phyloP scores from a whole-genome alignment of 495 filamentous ascomycete species.

The Aspergillus panamensis region DNA sequence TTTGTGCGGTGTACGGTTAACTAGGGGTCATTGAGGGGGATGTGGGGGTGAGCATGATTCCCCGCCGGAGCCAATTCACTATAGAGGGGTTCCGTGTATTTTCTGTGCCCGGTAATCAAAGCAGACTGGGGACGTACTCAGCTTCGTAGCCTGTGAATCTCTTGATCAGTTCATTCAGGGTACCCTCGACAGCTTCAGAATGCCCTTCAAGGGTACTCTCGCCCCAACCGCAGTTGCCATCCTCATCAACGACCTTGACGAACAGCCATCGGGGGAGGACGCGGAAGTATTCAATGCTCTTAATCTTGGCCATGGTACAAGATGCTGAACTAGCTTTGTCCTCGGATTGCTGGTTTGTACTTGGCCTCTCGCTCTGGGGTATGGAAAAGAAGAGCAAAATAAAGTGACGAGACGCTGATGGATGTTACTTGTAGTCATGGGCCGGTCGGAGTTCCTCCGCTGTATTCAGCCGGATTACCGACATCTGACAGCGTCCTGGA shows the following conservation, averaged over 20 bases:
- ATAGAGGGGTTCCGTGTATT: no score
- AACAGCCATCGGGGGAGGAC: conserved; percentile 75
- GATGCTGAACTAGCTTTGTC: neutral
- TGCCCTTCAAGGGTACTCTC: conserved; percentile 76
- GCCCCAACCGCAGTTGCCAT: conserved; percentile 68
- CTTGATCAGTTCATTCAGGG: conserved; percentile 62
- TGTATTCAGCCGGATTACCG: conserved; percentile 11
- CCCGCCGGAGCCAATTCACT: no score
- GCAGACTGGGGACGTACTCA: conserved; percentile 47
- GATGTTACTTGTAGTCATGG: neutral
- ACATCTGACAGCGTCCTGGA: conserved; percentile 1
- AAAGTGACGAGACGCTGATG: neutral
- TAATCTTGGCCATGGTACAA: conserved; percentile 61
- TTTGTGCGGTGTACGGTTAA: neutral
- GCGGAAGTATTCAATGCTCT: conserved; percentile 69
- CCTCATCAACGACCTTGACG: conserved; percentile 68
- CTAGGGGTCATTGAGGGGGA: neutral
- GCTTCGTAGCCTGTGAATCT: conserved; percentile 67
- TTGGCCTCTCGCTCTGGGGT: no score
- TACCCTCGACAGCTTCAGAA: conserved; percentile 71
- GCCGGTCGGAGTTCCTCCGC: conserved; percentile 18
- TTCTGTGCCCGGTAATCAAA: no score
- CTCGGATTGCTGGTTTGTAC: no score
- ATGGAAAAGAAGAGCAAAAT: neutral
- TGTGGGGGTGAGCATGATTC: no score